Base-by-base conservation (phyloP, 306 rosid genomes). In the Lagenaria siceraria region DNA sequence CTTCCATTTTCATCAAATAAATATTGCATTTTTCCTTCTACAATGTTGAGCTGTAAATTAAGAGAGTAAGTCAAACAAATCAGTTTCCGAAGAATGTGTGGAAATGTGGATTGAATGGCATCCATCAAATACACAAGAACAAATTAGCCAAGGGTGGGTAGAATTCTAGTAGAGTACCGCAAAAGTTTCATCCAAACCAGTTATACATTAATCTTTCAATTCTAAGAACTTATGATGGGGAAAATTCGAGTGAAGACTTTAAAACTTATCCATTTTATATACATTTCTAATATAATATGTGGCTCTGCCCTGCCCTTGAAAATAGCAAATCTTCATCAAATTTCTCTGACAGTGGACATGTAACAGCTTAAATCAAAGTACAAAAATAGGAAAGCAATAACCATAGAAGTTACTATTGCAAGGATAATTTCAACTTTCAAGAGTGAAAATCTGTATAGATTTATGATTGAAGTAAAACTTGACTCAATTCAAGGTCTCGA, bases 11-110 rank as follows among this genome's bases (percentile, higher is more conserved):
- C 97, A 77, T 94, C 98, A 76, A 80, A 94, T 59, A 94, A 83
- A 82, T 91, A 94, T 51, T 94, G 97, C 98, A 94, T 94, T 83
- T 89, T 94, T 61, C 97, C 98, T 74, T 91, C 98, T 77, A 94
- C 98, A 79, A 94, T 91, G 81, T 94, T 91, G 66, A 94, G 84
- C 98, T 94, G 87, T 22, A 19, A 77, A 77, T 4, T 62, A 63
- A 60, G 42, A 43, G 13, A 13, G 71, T 13, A 35, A 42, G 19
- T 49, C 3, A 15, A 64, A 79, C 27, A n/a, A 84, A 48, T 77
- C 58, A 40, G 54, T 76, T 33, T 64, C 78, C 73, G 48, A 85
- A 21, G 70, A 43, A 49, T 17, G 55, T 51, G 55, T 18, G 19
- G 35, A 19, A 8, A 6, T 46, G 4, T 46, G 29, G 33, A 24